Base-by-base conservation (phyloP, 176 grass and related monocot species). In the Rhynchospora pubera region DNA sequence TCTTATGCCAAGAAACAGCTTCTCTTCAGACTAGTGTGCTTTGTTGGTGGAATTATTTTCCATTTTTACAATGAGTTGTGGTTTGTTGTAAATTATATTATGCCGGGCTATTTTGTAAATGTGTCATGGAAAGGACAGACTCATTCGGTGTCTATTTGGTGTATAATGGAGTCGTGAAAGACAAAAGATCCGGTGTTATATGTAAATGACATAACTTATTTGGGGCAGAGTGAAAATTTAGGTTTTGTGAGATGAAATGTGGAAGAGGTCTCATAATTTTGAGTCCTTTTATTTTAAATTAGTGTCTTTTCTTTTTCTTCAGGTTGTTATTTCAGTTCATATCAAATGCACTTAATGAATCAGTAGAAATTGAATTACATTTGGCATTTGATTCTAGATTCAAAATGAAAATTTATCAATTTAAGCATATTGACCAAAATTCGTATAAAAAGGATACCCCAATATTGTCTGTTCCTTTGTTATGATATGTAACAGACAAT, bases 31-130 rank as follows among this genome's bases (percentile, higher is more conserved):
- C 61, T 61, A 53, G 60, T 53, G 80, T 83, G 60, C 65, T 53
- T 83, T 83, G 65, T 83, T 83, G 80, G 60, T 83, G 42, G 21
- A 61, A 32, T 67, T 32, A 44, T 78, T 62, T 79, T 10, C 39
- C 62, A 52, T 65, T 68, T 83, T 83, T 82, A 32, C 53, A 83
- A 70, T 53, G 80, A 65, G 80, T 66, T 83, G 26, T 74, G 82
- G 82, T 65, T 81, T 81, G 65, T 61, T 74, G 82, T 74, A 84
- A 71, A 84, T 84, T 74, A 84, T 43, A 84, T 13, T 56, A 84
- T 61, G 3, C 14, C 47, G 65, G 82, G 60, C 39, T 81, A 65
- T 65, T 81, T 81, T 81, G 78, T 81, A 65, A 65, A 81, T 65
- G 59, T 81, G 79, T 65, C 59, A 60, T 81, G 70, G 44, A 51